Base-by-base conservation (phyloP, 768 basidiomycete genomes). In the Naganishia antarctica region DNA sequence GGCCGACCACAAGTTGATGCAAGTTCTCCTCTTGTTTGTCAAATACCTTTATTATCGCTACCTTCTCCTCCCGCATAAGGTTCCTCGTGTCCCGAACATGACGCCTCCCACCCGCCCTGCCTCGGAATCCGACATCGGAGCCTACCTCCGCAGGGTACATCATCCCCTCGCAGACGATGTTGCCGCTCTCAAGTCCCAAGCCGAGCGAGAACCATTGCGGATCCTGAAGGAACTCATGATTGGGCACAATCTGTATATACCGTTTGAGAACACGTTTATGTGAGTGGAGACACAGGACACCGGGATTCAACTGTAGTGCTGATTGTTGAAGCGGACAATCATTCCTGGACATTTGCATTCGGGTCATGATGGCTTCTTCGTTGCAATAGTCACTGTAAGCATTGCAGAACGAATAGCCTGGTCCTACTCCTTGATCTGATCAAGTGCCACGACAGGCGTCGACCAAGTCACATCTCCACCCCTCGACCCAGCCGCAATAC, bases 81-180 rank as follows among this genome's bases (percentile, higher is more conserved):
- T n/a, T n/a, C n/a, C n/a, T n/a, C 34, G 34, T 13, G 31, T 21
- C 26, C 65, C 67, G 15, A 21, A 11, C 21, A 57, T 57, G 53
- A 25, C 66, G 50, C 31, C 62, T 62, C 58, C 66, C 47, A 61
- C 45, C 49, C 69, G 58, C 45, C 40, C 69, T 57, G 34, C 64
- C 57, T 29, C 61, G 18, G 8, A 60, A 51, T 26, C 49, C 59
- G 43, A 49, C 31, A 32, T 68, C 60, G 53, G 32, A 32, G 7
- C 53, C 58, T 50, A 49, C 64, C 43, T 57, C 45, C 13, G n/a
- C 28, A 51, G 47, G 23, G 48, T 48, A 28, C 21, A 46, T 46
- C 51, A 57, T 34, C 58, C 66, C 4, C 59, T 37, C 4, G 46
- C 46, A 16, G 28, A 53, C 9, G 41, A 51, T 31, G 49, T 28